These are phyloP conservation scores for Penicillium freii DNA, from an alignment of 2,329 filamentous ascomycete genomes.

Conservation along the genomic window DNA sequence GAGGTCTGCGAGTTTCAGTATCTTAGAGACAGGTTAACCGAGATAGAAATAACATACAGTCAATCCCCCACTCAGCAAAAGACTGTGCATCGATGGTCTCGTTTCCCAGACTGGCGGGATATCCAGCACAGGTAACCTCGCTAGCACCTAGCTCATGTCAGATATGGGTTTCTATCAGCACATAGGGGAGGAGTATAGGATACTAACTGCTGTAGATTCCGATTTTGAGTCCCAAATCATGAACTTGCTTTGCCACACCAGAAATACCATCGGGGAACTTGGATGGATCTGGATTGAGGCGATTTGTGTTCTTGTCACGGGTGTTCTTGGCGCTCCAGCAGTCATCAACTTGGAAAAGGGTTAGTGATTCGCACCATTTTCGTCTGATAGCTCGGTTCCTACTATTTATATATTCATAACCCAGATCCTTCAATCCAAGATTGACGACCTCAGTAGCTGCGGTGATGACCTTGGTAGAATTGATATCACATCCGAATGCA, in stretches of 20 bases:
- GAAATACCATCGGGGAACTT: constrained; percentile 61
- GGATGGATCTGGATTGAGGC: constrained; percentile 48
- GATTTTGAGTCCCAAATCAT: constrained; percentile 58
- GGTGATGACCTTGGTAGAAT: constrained; percentile 46
- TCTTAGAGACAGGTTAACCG: background rate
- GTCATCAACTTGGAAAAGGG: constrained; percentile 51
- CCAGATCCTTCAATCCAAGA: constrained; percentile 48
- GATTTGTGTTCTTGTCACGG: constrained; percentile 44
- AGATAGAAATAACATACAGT: constrained; percentile 38
- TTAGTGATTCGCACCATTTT: background rate
- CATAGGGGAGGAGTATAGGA: too few species aligned
- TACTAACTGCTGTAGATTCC: constrained; percentile 59
- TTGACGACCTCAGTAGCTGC: constrained; percentile 49
- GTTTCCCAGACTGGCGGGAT: constrained; percentile 56
- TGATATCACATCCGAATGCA: constrained; percentile 50
- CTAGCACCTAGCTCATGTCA: constrained; percentile 28
- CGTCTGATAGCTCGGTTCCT: constrained; percentile 48
- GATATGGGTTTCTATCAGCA: accelerated
- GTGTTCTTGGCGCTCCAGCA: constrained; percentile 54
- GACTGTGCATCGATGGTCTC: constrained; percentile 59
- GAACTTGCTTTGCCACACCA: constrained; percentile 54
- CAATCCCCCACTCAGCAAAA: constrained; percentile 59
- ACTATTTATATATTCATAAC: constrained; percentile 51
- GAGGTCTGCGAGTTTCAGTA: constrained; percentile 40
- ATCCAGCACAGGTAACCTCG: constrained; percentile 54